Conservation (phyloP, 768 basidiomycete genomes). For the Hysterangium stoloniferum region DNA sequence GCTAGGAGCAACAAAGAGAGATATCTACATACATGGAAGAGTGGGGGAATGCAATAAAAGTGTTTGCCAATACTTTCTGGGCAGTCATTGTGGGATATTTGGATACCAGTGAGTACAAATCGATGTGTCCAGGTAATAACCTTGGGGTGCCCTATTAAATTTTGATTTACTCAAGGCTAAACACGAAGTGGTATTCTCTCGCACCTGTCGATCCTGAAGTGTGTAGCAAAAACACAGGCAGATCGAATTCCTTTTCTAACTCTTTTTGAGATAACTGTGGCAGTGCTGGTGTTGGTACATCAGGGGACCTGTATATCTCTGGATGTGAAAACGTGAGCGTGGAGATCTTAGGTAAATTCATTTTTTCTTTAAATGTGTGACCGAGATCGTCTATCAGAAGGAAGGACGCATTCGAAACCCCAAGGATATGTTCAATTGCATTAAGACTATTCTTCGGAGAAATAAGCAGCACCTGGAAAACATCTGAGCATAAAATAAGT, state of each 20-base stretch:
- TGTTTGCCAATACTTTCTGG: neutral
- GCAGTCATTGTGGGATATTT: neutral
- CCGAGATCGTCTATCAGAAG: neutral
- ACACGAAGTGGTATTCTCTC: neutral
- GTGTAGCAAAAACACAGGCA: slow-evolving; percentile 2
- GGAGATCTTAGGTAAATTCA: neutral
- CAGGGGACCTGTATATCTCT: neutral
- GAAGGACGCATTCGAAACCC: neutral
- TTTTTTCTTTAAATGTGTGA: neutral
- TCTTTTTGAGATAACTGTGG: neutral
- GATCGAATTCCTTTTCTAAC: neutral
- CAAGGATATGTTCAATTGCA: slow-evolving; percentile 6
- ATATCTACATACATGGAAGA: neutral
- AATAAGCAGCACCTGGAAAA: slow-evolving; percentile 2
- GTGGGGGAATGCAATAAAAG: neutral
- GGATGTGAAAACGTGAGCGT: neutral
- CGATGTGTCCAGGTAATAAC: slow-evolving; percentile 3
- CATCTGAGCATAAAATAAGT: neutral
- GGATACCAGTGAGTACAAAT: neutral
- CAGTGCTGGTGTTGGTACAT: neutral
- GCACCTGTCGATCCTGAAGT: slow-evolving; percentile 5
- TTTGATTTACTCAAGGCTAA: neutral
- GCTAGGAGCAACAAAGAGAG: neutral
- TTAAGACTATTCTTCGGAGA: slow-evolving; percentile 7
- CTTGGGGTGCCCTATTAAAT: neutral